phyloP scores from a whole-genome alignment of 768 basidiomycete genomes.

The Leccinum imitatum region DNA sequence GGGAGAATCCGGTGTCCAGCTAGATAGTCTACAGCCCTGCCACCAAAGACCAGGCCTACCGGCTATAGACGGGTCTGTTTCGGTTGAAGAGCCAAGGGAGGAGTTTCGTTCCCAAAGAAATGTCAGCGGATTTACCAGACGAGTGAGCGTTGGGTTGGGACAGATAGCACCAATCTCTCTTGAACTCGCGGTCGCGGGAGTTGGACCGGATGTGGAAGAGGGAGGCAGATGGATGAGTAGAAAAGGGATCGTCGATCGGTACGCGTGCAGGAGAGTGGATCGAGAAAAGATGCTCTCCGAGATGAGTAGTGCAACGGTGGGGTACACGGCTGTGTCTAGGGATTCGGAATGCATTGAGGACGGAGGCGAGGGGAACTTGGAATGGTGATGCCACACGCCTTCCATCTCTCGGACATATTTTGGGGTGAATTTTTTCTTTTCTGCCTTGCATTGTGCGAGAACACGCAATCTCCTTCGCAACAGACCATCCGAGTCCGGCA shows the following conservation, averaged over 20 bases:
- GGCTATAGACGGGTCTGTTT: background rate
- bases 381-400: conserved; percentile 63
- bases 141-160: conserved; percentile 24
- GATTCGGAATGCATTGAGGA: background rate
- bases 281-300: conserved; percentile 82
- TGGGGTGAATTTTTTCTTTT: conserved; percentile 77
- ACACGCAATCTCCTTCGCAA: conserved; percentile 63
- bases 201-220: background rate
- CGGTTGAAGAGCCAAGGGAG: background rate
- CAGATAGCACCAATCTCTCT: conserved; percentile 12
- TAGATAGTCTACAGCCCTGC: conserved; percentile 20
- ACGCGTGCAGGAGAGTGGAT: conserved; percentile 63
- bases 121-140: conserved; percentile 20
- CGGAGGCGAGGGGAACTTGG: background rate
- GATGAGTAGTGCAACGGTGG: conserved; percentile 66
- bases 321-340: conserved; percentile 1
- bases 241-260: conserved; percentile 75
- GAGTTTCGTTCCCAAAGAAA: conserved; percentile 27
- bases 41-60: conserved; percentile 46
- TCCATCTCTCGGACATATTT: conserved; percentile 87
- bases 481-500: conserved; percentile 17
- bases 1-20: conserved; percentile 19
- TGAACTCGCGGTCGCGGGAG: background rate
- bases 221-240: conserved; percentile 77
- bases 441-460: conserved; percentile 89